phyloP scores from a whole-genome alignment of 139 green algal species.

The Penium margaritaceum region DNA sequence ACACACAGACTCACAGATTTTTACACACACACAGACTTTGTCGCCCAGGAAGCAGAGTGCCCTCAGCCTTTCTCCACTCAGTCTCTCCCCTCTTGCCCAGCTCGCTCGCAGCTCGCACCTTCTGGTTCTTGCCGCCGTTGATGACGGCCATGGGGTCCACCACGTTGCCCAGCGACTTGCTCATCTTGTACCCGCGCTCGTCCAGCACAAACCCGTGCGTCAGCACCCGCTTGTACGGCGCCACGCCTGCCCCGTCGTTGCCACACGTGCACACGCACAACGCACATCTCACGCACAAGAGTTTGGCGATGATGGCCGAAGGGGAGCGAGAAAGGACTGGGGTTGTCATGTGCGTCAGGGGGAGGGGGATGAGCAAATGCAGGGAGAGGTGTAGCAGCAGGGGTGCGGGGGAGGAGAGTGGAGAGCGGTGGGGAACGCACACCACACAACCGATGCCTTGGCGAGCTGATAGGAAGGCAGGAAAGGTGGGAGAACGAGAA shows the following conservation, averaged over 20 bases:
- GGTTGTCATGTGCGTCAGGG: not conserved
- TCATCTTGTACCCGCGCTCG: conserved; percentile 85
- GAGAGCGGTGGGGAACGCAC: too few relatives aligned
- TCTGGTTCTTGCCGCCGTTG: conserved; percentile 77
- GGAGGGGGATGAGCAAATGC: too few relatives aligned
- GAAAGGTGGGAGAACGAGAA: too few relatives aligned
- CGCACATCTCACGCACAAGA: not conserved
- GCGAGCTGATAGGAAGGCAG: too few relatives aligned
- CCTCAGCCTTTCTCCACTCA: too few relatives aligned
- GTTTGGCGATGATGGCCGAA: not conserved
- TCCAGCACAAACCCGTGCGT: conserved; percentile 92
- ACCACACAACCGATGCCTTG: too few relatives aligned
- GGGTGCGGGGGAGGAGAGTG: too few relatives aligned
- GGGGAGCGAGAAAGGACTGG: not conserved
- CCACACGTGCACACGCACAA: too few relatives aligned
- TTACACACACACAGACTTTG: not conserved
- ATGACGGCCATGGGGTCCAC: conserved; percentile 80
- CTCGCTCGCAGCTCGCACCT: too few relatives aligned
- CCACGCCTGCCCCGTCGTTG: conserved; percentile 35
- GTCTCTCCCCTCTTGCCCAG: too few relatives aligned
- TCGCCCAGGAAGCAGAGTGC: not conserved
- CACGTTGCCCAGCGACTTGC: conserved; percentile 87
- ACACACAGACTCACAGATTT: too few relatives aligned
- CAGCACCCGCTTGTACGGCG: conserved; percentile 82
- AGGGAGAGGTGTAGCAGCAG: too few relatives aligned